Conservation (phyloP, 202 grass and related monocot genomes). For the Cymbopogon flexuosus region DNA sequence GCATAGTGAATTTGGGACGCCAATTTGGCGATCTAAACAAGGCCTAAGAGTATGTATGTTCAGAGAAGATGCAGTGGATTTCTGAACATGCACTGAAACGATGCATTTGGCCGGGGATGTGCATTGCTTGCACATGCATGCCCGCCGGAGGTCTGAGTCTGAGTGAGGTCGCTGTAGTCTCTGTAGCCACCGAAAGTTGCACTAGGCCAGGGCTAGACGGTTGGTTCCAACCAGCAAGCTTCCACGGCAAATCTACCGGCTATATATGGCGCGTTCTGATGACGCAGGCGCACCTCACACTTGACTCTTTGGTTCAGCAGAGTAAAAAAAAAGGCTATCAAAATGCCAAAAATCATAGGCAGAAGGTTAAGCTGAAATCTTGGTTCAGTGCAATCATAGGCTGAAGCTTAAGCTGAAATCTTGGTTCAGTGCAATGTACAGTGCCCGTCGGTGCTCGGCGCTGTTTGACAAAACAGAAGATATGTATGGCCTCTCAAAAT, state of each 20-base stretch:
- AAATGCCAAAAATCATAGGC: slow-evolving; percentile 13
- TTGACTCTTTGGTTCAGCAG: neutral
- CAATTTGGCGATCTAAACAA: too few relatives aligned
- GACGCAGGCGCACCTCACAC: neutral
- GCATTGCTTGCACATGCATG: neutral
- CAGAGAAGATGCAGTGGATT: neutral
- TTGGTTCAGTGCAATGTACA: neutral
- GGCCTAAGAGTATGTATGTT: neutral
- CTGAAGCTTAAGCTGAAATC: neutral
- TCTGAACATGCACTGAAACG: slow-evolving; percentile 1
- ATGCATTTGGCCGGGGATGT: neutral
- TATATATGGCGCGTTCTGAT: neutral
- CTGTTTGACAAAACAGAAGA: neutral
- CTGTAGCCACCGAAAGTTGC: neutral
- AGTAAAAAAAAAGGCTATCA: neutral
- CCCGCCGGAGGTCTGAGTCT: neutral
- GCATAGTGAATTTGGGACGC: too few relatives aligned
- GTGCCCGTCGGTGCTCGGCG: neutral
- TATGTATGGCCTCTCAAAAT: too few relatives aligned
- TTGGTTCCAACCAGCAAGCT: neutral
- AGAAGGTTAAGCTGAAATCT: neutral
- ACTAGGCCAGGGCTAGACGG: neutral
- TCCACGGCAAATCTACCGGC: neutral
- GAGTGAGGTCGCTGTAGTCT: neutral
- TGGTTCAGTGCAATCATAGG: neutral